A percentile compares a stretch with the other conserved stretches of the same genome.
Evolutionary conservation across 768 basidiomycete species (phyloP).

Genomic region (Phaeolepiota aurea): DNA sequence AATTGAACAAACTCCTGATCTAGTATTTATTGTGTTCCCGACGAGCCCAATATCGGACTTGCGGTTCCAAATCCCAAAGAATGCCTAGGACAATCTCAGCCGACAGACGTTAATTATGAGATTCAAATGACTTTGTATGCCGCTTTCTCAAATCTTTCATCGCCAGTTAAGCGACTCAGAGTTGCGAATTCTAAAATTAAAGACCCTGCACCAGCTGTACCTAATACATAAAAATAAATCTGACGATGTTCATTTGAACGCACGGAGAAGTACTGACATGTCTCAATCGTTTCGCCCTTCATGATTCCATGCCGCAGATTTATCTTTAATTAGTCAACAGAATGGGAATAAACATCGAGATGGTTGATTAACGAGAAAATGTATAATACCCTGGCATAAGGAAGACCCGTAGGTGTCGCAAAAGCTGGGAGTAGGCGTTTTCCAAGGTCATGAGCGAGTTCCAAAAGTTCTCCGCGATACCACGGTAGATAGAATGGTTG

Average conservation of each 20-base stretch:
- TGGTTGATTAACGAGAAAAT: slow-evolving; percentile 5
- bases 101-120: background rate
- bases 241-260: background rate
- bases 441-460: slow-evolving; percentile 83
- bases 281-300: slow-evolving; percentile 72
- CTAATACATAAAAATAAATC: slow-evolving; percentile 26
- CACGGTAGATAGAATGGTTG: slow-evolving; percentile 73
- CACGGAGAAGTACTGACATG: slow-evolving; percentile 48
- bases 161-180: slow-evolving; percentile 83
- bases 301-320: slow-evolving; percentile 77
- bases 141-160: slow-evolving; percentile 81
- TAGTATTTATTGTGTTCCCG: slow-evolving; percentile 82
- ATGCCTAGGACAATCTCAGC: slow-evolving; percentile 39
- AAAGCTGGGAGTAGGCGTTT: slow-evolving; percentile 86
- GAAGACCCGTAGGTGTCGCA: slow-evolving; percentile 83
- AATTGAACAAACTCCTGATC: slow-evolving; percentile 57
- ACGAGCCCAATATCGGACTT: slow-evolving; percentile 78
- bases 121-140: slow-evolving; percentile 48
- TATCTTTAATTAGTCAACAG: slow-evolving; percentile 34
- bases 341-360: background rate
- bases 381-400: slow-evolving; percentile 75
- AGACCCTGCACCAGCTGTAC: slow-evolving; percentile 89
- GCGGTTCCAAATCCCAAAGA: slow-evolving; percentile 91
- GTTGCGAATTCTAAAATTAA: slow-evolving; percentile 93
- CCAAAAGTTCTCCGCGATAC: slow-evolving; percentile 76